Base-by-base conservation (phyloP, 2,329 filamentous ascomycete genomes). In the Pestalotiopsis sp. region DNA sequence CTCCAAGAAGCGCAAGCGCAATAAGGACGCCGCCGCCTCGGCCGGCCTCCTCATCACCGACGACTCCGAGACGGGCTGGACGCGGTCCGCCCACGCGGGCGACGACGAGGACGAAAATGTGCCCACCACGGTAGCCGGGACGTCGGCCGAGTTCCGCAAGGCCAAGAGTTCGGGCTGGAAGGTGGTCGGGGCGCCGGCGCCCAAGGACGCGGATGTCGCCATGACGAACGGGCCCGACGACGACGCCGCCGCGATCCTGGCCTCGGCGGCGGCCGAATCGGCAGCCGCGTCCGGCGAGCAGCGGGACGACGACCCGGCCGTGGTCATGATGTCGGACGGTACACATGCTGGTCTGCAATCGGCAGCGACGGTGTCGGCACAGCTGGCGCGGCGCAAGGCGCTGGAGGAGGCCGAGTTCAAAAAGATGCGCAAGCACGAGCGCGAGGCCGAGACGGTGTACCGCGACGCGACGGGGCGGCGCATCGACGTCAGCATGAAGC, bases 381-480 rank as follows among this genome's bases (percentile, higher is more conserved):
- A 92, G 73, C 83, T 92, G 4, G 84, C 88, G 73, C 89, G 91
- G 72, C 87, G 85, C 13, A 88, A 91, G 72, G 91, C 94, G 70
- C 79, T 80, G n/a, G 82, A 81, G 14, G 83, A 84, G 27, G 88
- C 87, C 74, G 82, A 85, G 70, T 72, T 67, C 73, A 78, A 74
- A 20, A 72, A 73, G n/a, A 70, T 71, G 41, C 73, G 66, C 20
- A 73, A 45, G 39, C 58, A 69, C 56, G 78, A 80, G 41, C 84
- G 84, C 68, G 87, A 88, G 39, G 87, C 91, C 75, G 94, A 98
- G 81, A 97, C 95, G 0, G 94, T 98, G 27, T 98, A 98, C 79
- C 92, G 96, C 74, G 96, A 99, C 81, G 96, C 97, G 12, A 96
- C 93, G 3, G 96, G 96, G 13, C 89, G 95, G n/a, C 91, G 97